Evolutionary conservation across 2,329 filamentous ascomycete genomes (phyloP), one percentile per base, ranked within the genome.

Genomic region (Xylaria arbuscula): DNA sequence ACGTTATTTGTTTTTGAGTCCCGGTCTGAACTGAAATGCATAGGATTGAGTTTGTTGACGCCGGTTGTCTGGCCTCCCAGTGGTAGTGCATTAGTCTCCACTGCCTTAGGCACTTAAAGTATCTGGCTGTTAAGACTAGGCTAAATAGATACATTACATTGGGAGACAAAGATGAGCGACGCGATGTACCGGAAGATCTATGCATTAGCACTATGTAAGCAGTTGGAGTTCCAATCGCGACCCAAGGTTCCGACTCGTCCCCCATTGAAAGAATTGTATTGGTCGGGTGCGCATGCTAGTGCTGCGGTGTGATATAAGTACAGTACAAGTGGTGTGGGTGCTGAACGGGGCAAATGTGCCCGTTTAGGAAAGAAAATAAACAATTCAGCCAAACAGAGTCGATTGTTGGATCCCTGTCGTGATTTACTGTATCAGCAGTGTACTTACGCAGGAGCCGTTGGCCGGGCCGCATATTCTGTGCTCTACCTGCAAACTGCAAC

Each of bases 351-450:
- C n/a, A 56, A 60, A 28, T 47, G 28, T 58, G 34, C 61, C 59
- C 2, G 55, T 53, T 64, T 59, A 60, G 68, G 65, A 65, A 70
- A 63, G 62, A 65, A 64, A 68, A 65, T 48, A 70, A 70, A 70
- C 68, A 67, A 70, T 40, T 11, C 36, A 24, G 22, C 60, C 50
- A 64, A 57, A 63, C 59, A 67, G 59, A 59, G 58, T 58, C 51
- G 45, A 40, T 19, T n/a, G 15, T 22, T 32, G 5, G n/a, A 69
- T 19, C 63, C 67, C 67, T 69, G 66, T 38, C 36, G 2, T 19
- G 13, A 28, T 57, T 9, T 40, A 45, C 55, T 38, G 53, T n/a
- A 55, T 10, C 28, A n/a, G 22, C 28, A 28, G 28, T 28, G 3
- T 28, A 28, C 28, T 28, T 55, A 38, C 55, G 9, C 17, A 15